Percentiles rank a stretch among this genome's conserved stretches.
These are phyloP conservation scores for Aspergillus sergii DNA, from an alignment of 2,329 filamentous ascomycete genomes.

Conservation along the genomic window DNA sequence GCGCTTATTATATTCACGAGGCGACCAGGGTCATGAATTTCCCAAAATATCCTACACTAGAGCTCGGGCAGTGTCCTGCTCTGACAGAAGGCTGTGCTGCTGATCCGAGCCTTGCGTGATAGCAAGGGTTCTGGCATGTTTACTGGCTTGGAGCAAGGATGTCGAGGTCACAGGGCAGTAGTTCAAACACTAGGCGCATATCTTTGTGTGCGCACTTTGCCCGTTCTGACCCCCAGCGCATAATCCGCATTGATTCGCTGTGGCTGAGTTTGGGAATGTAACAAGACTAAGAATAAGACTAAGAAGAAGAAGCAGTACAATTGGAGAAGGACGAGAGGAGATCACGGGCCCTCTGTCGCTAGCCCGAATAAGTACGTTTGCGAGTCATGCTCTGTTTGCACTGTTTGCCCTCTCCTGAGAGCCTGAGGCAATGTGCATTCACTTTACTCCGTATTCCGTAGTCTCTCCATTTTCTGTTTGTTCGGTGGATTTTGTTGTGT, in stretches of 20 bases:
- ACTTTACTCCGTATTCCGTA: too few relatives aligned
- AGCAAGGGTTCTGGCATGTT: neutral
- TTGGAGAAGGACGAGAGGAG: too few relatives aligned
- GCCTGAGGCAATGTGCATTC: too few relatives aligned
- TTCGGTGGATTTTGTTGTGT: too few relatives aligned
- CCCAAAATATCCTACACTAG: neutral
- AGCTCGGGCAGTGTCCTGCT: neutral
- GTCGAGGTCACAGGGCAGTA: neutral
- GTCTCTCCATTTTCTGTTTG: too few relatives aligned
- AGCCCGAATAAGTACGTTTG: too few relatives aligned
- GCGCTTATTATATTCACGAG: neutral
- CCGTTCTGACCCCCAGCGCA: neutral
- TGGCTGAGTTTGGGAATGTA: too few relatives aligned
- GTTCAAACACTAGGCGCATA: neutral
- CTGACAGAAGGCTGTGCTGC: neutral
- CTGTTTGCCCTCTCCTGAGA: too few relatives aligned
- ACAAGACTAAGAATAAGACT: too few relatives aligned
- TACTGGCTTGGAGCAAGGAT: neutral
- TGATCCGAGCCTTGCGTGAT: neutral
- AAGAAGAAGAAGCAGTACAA: too few relatives aligned
- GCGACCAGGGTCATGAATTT: neutral
- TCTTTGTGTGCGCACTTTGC: neutral
- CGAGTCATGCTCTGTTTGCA: too few relatives aligned
- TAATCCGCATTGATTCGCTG: neutral
- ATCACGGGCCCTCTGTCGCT: too few relatives aligned